These are phyloP conservation scores for Petunia hybrid DNA, from an alignment of 305 asterid species.

Conservation along the genomic window DNA sequence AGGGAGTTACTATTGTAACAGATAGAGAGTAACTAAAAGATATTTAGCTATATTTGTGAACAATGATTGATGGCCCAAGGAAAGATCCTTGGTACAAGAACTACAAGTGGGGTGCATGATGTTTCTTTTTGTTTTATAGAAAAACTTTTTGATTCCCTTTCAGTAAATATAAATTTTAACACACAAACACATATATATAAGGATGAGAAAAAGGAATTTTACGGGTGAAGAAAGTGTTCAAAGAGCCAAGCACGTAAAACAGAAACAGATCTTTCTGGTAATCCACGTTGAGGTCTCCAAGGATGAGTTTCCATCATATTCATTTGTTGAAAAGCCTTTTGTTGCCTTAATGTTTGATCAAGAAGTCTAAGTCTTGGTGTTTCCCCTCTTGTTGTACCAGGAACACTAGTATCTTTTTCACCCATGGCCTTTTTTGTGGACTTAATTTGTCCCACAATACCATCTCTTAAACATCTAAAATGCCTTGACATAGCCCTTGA, in stretches of 20 bases:
- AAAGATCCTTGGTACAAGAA: constrained; percentile 37
- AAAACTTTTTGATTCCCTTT: constrained; percentile 34
- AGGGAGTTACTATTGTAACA: constrained; percentile 28
- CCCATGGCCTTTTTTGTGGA: constrained; percentile 72
- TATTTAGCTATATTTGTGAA: constrained; percentile 39
- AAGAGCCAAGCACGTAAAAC: constrained; percentile 97
- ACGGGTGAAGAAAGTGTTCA: constrained; percentile 98
- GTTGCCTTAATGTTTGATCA: constrained; percentile 85
- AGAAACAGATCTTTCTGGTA: constrained; percentile 90
- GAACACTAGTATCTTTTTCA: constrained; percentile 58
- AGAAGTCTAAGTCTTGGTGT: constrained; percentile 77
- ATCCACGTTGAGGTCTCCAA: constrained; percentile 93
- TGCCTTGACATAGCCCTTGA: constrained; percentile 91
- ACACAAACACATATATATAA: no score
- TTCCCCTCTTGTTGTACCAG: constrained; percentile 74
- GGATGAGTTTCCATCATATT: constrained; percentile 83
- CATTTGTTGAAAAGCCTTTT: constrained; percentile 81
- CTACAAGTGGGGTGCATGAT: constrained; percentile 36
- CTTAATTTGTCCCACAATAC: constrained; percentile 64
- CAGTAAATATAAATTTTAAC: background rate
- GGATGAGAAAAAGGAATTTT: constrained; percentile 32
- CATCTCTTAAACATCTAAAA: constrained; percentile 78
- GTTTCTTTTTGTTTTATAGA: background rate
- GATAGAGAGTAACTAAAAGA: constrained; percentile 49
- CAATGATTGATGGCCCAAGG: constrained; percentile 51